Conservation (phyloP, 768 basidiomycete genomes). For the Lactarius quietus region DNA sequence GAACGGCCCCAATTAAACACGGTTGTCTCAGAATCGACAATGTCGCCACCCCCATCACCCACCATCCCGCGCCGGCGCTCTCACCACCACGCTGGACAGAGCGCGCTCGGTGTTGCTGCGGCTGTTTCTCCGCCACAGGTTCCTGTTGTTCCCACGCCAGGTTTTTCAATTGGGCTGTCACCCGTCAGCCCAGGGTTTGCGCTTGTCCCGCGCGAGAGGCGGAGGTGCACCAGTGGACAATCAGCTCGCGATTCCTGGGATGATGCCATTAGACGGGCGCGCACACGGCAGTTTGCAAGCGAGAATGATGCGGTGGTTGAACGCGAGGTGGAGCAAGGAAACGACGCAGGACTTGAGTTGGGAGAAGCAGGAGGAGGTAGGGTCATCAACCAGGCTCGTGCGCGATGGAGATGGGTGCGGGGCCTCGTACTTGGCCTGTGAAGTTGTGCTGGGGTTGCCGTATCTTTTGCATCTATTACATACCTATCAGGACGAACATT, state of each 20-base stretch:
- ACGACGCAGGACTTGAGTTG: neutral
- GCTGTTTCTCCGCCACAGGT: conserved; percentile 13
- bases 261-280: conserved; percentile 13
- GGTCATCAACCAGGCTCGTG: neutral
- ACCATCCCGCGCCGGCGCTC: conserved; percentile 16
- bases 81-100: conserved; percentile 1
- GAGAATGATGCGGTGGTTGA: conserved; percentile 1
- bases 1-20: conserved; percentile 4
- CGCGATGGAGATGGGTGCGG: conserved; percentile 13
- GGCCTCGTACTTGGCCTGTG: neutral
- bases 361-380: neutral
- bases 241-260: conserved; percentile 14
- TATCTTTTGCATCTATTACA: conserved; percentile 11
- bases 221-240: conserved; percentile 41
- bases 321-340: conserved; percentile 6
- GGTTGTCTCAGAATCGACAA: conserved; percentile 6
- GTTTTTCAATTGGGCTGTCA: conserved; percentile 73
- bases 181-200: conserved; percentile 76
- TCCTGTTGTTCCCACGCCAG: conserved; percentile 33
- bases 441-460: neutral
- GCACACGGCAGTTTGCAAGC: conserved; percentile 18
- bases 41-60: conserved; percentile 11
- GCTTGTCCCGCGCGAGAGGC: conserved; percentile 54
- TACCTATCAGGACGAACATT: conserved; percentile 9
- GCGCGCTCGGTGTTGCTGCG: conserved; percentile 21